Evolutionary conservation across 371 early-diverging fungal species (phyloP), one percentile per base, ranked within the genome.

Genomic region (Syncephalastrum sp.): DNA sequence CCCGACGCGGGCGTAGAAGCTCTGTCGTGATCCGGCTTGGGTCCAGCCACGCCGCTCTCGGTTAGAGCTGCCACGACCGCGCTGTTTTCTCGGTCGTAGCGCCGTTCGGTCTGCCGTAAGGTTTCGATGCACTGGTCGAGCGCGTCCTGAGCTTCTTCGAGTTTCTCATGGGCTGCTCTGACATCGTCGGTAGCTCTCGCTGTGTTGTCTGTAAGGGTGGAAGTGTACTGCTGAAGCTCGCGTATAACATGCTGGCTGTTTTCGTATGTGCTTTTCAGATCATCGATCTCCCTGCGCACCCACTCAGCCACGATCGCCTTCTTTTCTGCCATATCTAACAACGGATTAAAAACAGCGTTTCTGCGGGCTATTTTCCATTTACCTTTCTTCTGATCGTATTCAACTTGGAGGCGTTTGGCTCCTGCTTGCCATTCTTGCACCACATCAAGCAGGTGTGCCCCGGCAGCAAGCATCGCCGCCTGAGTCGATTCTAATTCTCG

Each of bases 41-140:
- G 38, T 27, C 47, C 43, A 23, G 25, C 74, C 14, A 67, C 44
- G 4, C 67, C 69, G 33, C 68, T 66, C 42, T 25, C 47, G 0
- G 47, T 44, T 3, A 78, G 53, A 3, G 70, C 58, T 5, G 70
- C 60, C 6, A 74, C 70, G 2, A 70, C 38, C 43, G 57, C 60
- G 52, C 75, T 74, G 23, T 69, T 50, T 21, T 63, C 50, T 21
- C 79, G 65, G 57, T 78, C 79, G 14, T 65, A 60, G 13, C 67
- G 68, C 41, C 65, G 68, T 43, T 67, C 73, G 13, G 61, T 63
- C 21, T 58, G 50, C 4, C 44, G 27, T 23, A 73, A 33, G 38
- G 64, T 67, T 4, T 59, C 52, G 2, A 59, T 50, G 42, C 61
- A 62, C 14, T 59, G 55, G n/a, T 71, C 71, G 13, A 77, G 19